Evolutionary conservation across 306 rosid species (phyloP).

Genomic region (Prunus campanulata): DNA sequence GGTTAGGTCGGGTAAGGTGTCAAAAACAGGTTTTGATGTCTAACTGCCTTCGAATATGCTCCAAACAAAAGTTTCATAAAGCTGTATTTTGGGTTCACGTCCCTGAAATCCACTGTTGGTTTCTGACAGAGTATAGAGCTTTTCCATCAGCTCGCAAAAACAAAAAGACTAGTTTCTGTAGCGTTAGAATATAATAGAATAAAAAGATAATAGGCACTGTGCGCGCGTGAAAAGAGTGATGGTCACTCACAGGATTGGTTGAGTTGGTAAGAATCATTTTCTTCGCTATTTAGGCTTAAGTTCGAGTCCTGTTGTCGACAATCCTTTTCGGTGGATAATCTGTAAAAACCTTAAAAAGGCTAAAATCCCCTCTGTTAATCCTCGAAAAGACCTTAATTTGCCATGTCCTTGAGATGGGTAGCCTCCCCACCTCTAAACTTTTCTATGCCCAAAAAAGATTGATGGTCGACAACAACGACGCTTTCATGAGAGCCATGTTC

Average conservation of each 20-base stretch:
- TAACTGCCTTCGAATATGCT: background rate
- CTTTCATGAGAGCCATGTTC: background rate
- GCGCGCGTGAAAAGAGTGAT: background rate
- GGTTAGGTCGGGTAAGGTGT: background rate
- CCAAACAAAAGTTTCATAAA: background rate
- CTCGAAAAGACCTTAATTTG: too few relatives aligned
- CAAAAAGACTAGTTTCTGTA: too few relatives aligned
- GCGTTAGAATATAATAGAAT: too few relatives aligned
- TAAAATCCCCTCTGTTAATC: rapidly evolving
- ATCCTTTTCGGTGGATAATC: rapidly evolving
- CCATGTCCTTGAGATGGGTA: too few relatives aligned
- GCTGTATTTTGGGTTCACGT: background rate
- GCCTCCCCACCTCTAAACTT: too few relatives aligned
- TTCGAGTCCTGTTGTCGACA: rapidly evolving
- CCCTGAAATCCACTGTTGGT: background rate
- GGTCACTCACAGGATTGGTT: background rate
- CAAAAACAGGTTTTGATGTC: background rate
- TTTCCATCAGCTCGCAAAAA: too few relatives aligned
- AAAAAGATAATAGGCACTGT: background rate
- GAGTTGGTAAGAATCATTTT: too few relatives aligned
- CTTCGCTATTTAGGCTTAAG: rapidly evolving
- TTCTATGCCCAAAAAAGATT: background rate
- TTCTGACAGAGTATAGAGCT: too few relatives aligned
- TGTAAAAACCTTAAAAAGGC: rapidly evolving
- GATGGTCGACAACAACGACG: background rate